These are phyloP conservation scores for Aspergillus pseudoterreus DNA, from an alignment of 2,329 filamentous ascomycete species.

Conservation along the genomic window DNA sequence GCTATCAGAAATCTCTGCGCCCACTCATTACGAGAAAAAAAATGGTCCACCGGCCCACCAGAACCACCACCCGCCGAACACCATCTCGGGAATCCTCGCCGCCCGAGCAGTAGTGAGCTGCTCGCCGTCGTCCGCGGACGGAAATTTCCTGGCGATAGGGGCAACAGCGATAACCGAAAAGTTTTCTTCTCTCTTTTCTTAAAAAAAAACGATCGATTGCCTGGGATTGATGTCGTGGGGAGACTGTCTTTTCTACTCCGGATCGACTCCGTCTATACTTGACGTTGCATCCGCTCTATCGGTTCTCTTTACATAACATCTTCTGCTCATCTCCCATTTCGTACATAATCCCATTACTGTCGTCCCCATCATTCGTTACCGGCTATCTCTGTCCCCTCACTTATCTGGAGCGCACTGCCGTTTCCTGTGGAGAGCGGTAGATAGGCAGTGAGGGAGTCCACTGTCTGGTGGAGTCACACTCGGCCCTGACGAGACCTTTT, in stretches of 20 bases:
- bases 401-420: background rate
- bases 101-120: no score
- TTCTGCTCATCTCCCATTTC: conserved; percentile 4
- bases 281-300: conserved; percentile 14
- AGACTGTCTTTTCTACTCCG: no score
- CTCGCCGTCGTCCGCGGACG: no score
- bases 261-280: background rate
- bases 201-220: no score
- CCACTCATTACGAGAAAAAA: conserved; percentile 11
- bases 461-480: conserved; percentile 8
- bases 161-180: background rate
- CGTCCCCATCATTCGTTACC: conserved; percentile 9
- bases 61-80: background rate
- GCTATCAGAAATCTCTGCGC: background rate
- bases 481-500: background rate
- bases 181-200: background rate
- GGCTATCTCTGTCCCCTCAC: conserved; percentile 3
- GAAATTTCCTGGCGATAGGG: background rate
- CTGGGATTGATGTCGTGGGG: no score
- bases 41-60: background rate
- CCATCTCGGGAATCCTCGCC: background rate
- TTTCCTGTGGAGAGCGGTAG: background rate
- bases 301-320: conserved; percentile 24
- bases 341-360: conserved; percentile 10
- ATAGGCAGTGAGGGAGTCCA: background rate